Evolutionary conservation across 1,139 yeast genomes (phyloP).

Genomic region (Yamadazyma blattariae): DNA sequence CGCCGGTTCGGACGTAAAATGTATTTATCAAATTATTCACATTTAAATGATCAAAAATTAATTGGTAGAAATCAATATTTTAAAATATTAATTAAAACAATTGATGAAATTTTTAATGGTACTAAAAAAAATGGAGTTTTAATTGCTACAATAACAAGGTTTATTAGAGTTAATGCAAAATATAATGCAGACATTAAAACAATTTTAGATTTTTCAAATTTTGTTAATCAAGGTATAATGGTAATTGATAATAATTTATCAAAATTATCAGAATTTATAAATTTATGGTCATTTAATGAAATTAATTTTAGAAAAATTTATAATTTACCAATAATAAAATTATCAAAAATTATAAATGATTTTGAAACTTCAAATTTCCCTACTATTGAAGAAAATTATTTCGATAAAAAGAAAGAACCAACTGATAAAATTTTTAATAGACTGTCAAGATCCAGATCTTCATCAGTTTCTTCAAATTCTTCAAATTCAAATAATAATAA

Average conservation of each 20-base stretch:
- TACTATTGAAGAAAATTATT: slow-evolving; percentile 12
- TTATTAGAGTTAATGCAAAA: slow-evolving; percentile 43
- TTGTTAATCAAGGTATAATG: slow-evolving; percentile 28
- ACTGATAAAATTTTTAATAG: slow-evolving; percentile 16
- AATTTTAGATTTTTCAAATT: slow-evolving; percentile 38
- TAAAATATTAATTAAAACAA: slow-evolving; percentile 28
- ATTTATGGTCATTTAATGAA: slow-evolving; percentile 36
- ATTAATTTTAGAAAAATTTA: slow-evolving; percentile 34
- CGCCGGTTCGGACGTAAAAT: slow-evolving; percentile 44
- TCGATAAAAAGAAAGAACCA: slow-evolving; percentile 17
- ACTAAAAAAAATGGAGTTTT: slow-evolving; percentile 52
- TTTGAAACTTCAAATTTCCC: slow-evolving; percentile 14
- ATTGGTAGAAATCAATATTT: slow-evolving; percentile 25
- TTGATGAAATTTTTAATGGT: slow-evolving; percentile 44
- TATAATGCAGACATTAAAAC: slow-evolving; percentile 35
- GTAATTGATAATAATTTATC: slow-evolving; percentile 22
- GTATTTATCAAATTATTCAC: slow-evolving; percentile 39
- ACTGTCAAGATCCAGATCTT: slow-evolving; percentile 30
- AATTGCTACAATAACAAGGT: slow-evolving; percentile 48
- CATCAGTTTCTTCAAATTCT: slow-evolving; percentile 22
- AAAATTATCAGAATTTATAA: slow-evolving; percentile 33
- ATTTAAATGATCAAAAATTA: slow-evolving; percentile 40
- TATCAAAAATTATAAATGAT: slow-evolving; percentile 19
- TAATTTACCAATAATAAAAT: slow-evolving; percentile 22
- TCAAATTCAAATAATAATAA: slow-evolving; percentile 6